These are phyloP conservation scores for Amoebophrya sp. DNA, from an alignment of 169 alveolate genomes.

Conservation along the genomic window DNA sequence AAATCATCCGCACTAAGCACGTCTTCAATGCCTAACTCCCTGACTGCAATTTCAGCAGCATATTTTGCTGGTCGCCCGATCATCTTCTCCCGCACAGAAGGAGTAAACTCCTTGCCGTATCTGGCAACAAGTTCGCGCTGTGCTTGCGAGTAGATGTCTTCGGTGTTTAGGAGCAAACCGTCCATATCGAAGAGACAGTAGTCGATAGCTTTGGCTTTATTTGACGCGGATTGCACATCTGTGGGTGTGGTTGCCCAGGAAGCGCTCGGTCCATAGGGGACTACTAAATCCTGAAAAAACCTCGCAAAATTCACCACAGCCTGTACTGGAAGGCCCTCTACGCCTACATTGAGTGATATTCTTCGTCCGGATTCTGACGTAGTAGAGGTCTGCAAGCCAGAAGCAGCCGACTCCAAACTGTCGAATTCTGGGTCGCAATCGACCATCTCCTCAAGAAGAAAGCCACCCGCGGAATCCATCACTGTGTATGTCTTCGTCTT, in stretches of 20 bases:
- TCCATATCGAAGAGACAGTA: not conserved
- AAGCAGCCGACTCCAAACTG: not conserved
- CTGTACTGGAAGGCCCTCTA: not conserved
- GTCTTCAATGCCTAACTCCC: not conserved
- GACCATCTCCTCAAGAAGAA: not conserved
- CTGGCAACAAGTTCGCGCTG: not conserved
- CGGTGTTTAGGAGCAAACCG: not conserved
- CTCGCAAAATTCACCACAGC: not conserved
- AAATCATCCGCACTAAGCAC: not conserved
- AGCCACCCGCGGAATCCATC: conserved; percentile 14
- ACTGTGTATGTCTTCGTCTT: too few relatives aligned
- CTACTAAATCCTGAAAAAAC: not conserved
- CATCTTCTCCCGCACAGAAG: not conserved
- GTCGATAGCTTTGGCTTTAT: too few relatives aligned
- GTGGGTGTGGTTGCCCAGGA: too few relatives aligned
- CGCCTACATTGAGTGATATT: too few relatives aligned
- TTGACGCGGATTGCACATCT: too few relatives aligned
- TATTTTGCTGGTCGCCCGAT: not conserved
- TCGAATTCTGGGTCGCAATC: not conserved
- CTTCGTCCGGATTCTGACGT: too few relatives aligned
- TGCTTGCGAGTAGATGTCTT: not conserved
- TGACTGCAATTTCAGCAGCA: not conserved
- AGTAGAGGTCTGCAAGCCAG: not conserved
- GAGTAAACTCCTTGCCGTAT: not conserved
- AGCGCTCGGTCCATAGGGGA: too few relatives aligned